Evolutionary conservation across 1,284 basidiomycete species (phyloP), one percentile per base, ranked within the genome.

Genomic region (Cryptococcus sp.): DNA sequence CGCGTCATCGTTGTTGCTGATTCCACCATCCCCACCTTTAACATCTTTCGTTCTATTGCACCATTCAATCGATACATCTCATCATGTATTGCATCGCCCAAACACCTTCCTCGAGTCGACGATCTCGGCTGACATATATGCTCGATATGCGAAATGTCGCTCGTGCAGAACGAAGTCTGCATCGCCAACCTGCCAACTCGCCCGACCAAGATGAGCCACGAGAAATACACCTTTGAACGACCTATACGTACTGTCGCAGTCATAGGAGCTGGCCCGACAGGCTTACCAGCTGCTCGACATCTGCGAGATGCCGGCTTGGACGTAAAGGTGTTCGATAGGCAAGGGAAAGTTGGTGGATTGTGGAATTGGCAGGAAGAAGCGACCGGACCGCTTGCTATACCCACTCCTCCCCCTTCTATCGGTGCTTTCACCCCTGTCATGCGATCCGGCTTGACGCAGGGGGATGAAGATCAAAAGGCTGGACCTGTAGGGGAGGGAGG

Each of bases 321-420:
- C 3, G 76, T 78, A 22, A 69, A 69, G 18, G 49, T 78, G 5
- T 78, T 75, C 47, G 77, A 79, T 53, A 70, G 77, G 21, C 77
- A 79, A 50, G 46, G 60, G 19, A 46, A 61, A 0, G 71, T 76
- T 0, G 76, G 77, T 4, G 77, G 77, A 5, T 75, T 76, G 38
- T 79, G 78, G 78, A 75, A 75, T 51, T 79, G 57, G 59, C 69
- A 68, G 4, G 73, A 77, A 4, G 70, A 75, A 41, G 58, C 56
- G 4, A 65, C 75, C 1, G 42, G 69, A 5, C 66, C 75, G 16
- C 63, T 73, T 3, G 68, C 75, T 5, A 66, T 78, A 16, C 77
- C 76, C 0, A 76, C 76, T 38, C 65, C 66, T 1, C 67, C 73
- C 36, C 68, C 75, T 10, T 65, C 70, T 0, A 51, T 64, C 2